phyloP scores from a whole-genome alignment of 2,329 filamentous ascomycete genomes.

The Paraphoma chrysanthemicola region DNA sequence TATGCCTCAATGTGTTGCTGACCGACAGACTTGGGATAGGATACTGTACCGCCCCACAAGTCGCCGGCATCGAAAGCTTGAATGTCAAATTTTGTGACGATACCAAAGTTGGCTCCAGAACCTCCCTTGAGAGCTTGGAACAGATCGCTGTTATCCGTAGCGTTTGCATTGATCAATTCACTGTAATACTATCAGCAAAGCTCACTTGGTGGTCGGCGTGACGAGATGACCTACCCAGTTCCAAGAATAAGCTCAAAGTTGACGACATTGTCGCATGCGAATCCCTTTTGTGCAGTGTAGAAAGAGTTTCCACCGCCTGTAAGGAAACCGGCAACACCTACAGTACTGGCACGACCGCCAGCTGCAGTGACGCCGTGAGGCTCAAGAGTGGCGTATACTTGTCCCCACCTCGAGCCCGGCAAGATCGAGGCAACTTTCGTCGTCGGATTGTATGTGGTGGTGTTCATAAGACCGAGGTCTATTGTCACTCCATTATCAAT shows the following conservation, averaged over 20 bases:
- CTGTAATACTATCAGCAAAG: constrained; percentile 34
- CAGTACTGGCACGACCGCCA: constrained; percentile 32
- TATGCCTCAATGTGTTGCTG: constrained; percentile 26
- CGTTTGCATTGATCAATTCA: constrained; percentile 47
- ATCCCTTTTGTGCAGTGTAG: constrained; percentile 28
- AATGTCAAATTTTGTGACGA: constrained; percentile 47
- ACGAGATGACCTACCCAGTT: constrained; percentile 28
- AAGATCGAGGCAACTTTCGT: constrained; percentile 26
- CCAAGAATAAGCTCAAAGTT: constrained; percentile 49
- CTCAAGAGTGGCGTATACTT: constrained; percentile 41
- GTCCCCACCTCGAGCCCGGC: constrained; percentile 40
- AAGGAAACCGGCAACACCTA: constrained; percentile 38
- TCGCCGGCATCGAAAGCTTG: constrained; percentile 26
- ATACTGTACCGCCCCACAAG: constrained; percentile 29
- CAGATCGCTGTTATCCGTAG: constrained; percentile 39
- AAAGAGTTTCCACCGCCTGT: constrained; percentile 38
- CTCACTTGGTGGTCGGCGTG: neutral
- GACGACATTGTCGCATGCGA: constrained; percentile 32
- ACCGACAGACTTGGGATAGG: constrained; percentile 19
- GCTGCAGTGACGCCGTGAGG: constrained; percentile 20
- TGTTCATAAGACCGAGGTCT: constrained; percentile 35
- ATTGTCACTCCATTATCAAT: constrained; percentile 36
- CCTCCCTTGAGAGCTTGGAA: constrained; percentile 51
- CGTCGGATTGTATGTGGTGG: constrained; percentile 11
- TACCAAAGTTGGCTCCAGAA: constrained; percentile 49